Evolutionary conservation across 495 filamentous ascomycete species (phyloP), one percentile per base, ranked within the genome.

Genomic region (Neurospora cerealis): DNA sequence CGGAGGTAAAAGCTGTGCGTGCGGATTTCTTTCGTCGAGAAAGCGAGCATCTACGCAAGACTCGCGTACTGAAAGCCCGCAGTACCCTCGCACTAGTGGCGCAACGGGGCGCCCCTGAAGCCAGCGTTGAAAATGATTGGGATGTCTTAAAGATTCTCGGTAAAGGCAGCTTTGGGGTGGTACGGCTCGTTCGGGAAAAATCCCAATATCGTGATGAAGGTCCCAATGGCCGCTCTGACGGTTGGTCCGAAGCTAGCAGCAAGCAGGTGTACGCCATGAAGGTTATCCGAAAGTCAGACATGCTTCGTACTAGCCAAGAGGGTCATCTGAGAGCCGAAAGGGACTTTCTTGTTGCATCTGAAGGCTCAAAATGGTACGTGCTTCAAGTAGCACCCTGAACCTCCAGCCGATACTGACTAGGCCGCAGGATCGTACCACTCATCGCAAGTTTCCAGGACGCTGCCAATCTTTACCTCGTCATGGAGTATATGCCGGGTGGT

Each of bases 401-500:
- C 28, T 70, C 8, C 2, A 40, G 7, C 36, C 36, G 44, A 70
- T 19, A 38, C 46, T 38, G 46, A 42, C 69, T 46, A 70, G 60
- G 37, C 0, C 42, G 3, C 44, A 88, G 86, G 87, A 90, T 97
- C 60, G 93, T 98, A 34, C 92, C 94, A 19, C 86, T 98, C 42
- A 88, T 97, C 73, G 87, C 92, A 69, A 95, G 93, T 77, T 97
- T 98, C 77, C 93, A 98, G 79, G 95, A 98, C 80, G 83, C 86
- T 41, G 86, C 87, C 21, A 92, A 93, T 77, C 84, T 98, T 36
- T 97, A 97, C 78, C 89, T 98, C 13, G 91, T 97, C 72, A 97
- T 97, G 94, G 94, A 98, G 73, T 98, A 97, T 78, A 96, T 97
- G 93, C 90, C 96, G 8, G 95, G 95, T 19, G 95, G 95, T 3